phyloP scores from a whole-genome alignment of 495 filamentous ascomycete species.

The Lophium mytilinum region DNA sequence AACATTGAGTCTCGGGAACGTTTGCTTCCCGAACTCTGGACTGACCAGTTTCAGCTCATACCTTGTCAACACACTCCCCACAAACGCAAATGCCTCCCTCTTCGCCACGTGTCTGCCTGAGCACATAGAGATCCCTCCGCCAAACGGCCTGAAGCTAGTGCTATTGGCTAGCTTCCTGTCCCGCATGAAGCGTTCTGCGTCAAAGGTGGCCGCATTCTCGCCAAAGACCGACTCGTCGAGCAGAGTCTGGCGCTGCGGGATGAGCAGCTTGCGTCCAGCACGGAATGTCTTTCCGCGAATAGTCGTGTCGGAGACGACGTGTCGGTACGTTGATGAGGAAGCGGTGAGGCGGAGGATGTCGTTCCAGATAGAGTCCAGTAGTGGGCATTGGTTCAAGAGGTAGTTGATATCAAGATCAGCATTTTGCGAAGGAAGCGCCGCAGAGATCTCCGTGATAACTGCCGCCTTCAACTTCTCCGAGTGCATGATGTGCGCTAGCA shows the following conservation, averaged over 20 bases:
- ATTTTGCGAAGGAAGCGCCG: neutral
- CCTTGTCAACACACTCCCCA: neutral
- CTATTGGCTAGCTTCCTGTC: neutral
- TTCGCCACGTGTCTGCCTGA: conserved; percentile 5
- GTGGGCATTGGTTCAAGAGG: conserved; percentile 18
- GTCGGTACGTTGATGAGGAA: neutral
- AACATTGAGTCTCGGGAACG: neutral
- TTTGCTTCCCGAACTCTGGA: neutral
- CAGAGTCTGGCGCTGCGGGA: conserved; percentile 7
- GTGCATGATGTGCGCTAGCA: conserved; percentile 21
- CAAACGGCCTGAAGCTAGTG: conserved; percentile 7
- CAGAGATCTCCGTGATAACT: conserved; percentile 17
- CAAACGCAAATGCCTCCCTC: neutral
- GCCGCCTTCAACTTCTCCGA: conserved; percentile 6
- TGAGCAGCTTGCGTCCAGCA: conserved; percentile 7
- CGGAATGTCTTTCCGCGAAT: conserved; percentile 9
- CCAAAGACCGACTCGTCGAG: conserved; percentile 6
- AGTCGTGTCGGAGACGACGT: neutral
- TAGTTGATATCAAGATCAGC: conserved; percentile 1
- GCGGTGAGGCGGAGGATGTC: conserved; percentile 7
- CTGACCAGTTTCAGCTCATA: conserved; percentile 4
- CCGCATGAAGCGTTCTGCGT: conserved; percentile 5
- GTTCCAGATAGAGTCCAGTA: conserved; percentile 5
- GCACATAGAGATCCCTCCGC: conserved; percentile 4
- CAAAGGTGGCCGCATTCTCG: conserved; percentile 1